Conservation (phyloP, 129 eudicot genomes). For the Silybum marianum region DNA sequence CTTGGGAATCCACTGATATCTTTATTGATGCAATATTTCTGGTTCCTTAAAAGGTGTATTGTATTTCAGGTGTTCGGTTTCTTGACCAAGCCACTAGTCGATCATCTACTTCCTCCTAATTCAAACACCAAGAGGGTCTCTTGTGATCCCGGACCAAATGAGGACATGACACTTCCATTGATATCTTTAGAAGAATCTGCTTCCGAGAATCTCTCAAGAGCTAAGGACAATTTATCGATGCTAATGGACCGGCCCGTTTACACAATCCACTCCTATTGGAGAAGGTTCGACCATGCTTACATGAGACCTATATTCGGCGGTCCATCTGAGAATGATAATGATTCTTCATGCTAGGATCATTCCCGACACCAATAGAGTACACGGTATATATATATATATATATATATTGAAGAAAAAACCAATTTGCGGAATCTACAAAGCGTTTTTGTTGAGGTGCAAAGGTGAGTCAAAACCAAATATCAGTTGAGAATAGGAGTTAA, state of each 20-base stretch:
- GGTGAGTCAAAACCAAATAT: not conserved
- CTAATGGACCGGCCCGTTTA: constrained; percentile 80
- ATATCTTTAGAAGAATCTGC: constrained; percentile 80
- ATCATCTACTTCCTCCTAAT: constrained; percentile 52
- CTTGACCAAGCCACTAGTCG: constrained; percentile 75
- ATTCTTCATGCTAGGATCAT: constrained; percentile 23
- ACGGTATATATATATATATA: not conserved
- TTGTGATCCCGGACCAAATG: constrained; percentile 64
- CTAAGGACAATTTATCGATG: constrained; percentile 71
- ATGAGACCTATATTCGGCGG: constrained; percentile 93
- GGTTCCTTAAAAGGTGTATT: not conserved
- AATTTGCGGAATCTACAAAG: not conserved
- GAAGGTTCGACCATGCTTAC: constrained; percentile 77
- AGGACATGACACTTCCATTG: constrained; percentile 72
- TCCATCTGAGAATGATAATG: constrained; percentile 32
- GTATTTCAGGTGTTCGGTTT: constrained; percentile 80
- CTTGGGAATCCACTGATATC: not conserved
- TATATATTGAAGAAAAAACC: not conserved
- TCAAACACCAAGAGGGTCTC: constrained; percentile 17
- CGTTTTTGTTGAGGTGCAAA: not conserved
- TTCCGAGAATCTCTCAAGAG: constrained; percentile 55
- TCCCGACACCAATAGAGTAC: not conserved
- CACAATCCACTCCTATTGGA: constrained; percentile 89
- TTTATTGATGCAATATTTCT: not conserved
- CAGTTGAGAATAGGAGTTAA: no score